These are phyloP conservation scores for Chaetoceros tenuissimus DNA, from an alignment of 108 stramenopile genomes.

Conservation along the genomic window DNA sequence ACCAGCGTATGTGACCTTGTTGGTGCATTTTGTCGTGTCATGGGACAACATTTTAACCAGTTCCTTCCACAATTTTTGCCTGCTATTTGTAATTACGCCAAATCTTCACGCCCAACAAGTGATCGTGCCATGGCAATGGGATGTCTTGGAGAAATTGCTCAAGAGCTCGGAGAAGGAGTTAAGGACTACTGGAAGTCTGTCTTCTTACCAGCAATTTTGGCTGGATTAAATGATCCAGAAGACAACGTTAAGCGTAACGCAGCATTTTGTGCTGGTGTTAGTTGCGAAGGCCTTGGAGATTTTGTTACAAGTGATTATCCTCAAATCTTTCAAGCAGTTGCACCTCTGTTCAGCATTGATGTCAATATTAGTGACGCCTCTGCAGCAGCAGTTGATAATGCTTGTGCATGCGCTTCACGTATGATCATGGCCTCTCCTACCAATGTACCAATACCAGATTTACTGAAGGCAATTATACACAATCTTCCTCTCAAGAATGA, in stretches of 20 bases:
- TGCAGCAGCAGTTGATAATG: slow-evolving; percentile 86
- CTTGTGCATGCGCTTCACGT: slow-evolving; percentile 81
- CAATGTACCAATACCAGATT: slow-evolving; percentile 75
- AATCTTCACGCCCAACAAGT: slow-evolving; percentile 76
- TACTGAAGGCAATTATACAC: slow-evolving; percentile 82
- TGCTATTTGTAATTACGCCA: slow-evolving; percentile 80
- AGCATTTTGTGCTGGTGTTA: slow-evolving; percentile 87
- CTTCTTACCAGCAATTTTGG: slow-evolving; percentile 72
- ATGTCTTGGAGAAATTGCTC: slow-evolving; percentile 90
- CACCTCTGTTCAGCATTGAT: slow-evolving; percentile 75
- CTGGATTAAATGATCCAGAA: slow-evolving; percentile 75
- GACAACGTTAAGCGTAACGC: slow-evolving; percentile 88
- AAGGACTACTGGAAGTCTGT: slow-evolving; percentile 71
- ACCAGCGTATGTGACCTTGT: slow-evolving; percentile 85
- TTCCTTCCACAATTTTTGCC: slow-evolving; percentile 81
- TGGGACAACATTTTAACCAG: slow-evolving; percentile 75
- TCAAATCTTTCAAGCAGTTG: slow-evolving; percentile 67
- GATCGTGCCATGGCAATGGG: slow-evolving; percentile 95
- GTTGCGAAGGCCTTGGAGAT: slow-evolving; percentile 79
- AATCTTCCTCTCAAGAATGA: slow-evolving; percentile 87
- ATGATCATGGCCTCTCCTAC: slow-evolving; percentile 87
- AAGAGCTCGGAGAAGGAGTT: slow-evolving; percentile 67
- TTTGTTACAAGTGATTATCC: slow-evolving; percentile 45
- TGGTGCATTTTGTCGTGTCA: slow-evolving; percentile 74
- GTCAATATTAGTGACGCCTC: slow-evolving; percentile 47